Base-by-base conservation (phyloP, 169 alveolate genomes). In the Plasmodium malariae region DNA sequence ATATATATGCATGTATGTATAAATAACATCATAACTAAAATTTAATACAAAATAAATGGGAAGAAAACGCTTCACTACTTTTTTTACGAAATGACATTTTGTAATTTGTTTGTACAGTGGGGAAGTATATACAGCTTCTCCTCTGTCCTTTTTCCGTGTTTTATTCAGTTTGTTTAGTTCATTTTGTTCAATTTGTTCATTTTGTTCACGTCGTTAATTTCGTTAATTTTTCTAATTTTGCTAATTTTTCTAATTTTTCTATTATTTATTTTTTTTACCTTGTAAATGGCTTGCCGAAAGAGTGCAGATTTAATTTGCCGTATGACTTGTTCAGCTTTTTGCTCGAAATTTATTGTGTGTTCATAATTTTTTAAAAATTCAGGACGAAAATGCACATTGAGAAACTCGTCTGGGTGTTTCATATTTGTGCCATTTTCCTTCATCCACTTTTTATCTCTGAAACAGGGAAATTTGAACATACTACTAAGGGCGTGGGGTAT, bases 361-460 rank as follows among this genome's bases (percentile, higher is more conserved):
- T 76, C 89, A 67, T 76, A 76, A 48, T 76, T 60, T 76, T 54
- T 49, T 48, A 76, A 76, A 76, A 76, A 76, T 3, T 76, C 78
- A n/a, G 89, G 89, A 67, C 89, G 76, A 51, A 76, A 76, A 19
- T 76, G 63, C 51, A 76, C 89, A 26, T 76, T 76, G n/a, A 76
- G 36, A 48, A 76, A 76, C 30, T 67, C 73, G 19, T 76, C 70
- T n/a, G 89, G 89, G 37, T 76, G 45, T 43, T 76, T 28, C 78
- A 76, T 76, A 62, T 63, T 76, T n/a, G 40, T 54, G 19, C 89
- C 89, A 62, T 76, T 76, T 76, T 76, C 78, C 17, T 76, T 60
- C 65, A 76, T 76, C 89, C 89, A 76, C 28, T 62, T 76, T 63
- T 76, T 76, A 76, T 76, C 89, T 76, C 89, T 34, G 37, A 76